Percentiles rank a stretch among this genome's conserved stretches.
phyloP scores from a whole-genome alignment of 192 early-diverging fungal genomes.

The Backusella tarrabulga region DNA sequence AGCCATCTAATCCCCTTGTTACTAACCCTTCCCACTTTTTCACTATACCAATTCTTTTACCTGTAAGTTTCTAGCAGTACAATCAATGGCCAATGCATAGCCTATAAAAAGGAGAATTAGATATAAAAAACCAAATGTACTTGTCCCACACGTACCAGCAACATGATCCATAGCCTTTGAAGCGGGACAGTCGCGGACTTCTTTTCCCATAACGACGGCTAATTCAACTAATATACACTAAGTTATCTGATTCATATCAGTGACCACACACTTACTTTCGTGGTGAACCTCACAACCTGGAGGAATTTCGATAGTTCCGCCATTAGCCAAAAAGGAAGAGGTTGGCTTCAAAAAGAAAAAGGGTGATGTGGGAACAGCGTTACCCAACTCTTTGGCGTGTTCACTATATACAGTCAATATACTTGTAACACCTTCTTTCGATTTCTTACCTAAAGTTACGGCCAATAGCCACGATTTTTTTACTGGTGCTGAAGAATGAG shows the following conservation, averaged over 20 bases:
- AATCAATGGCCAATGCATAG: slow-evolving; percentile 87
- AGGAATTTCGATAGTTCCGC: slow-evolving; percentile 79
- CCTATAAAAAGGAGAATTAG: slow-evolving; percentile 30
- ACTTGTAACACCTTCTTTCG: background rate
- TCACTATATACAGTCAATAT: slow-evolving; percentile 47
- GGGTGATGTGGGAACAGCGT: slow-evolving; percentile 84
- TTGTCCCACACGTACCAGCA: slow-evolving; percentile 35
- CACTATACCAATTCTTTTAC: slow-evolving; percentile 22
- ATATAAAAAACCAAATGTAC: background rate
- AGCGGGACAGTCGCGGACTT: slow-evolving; percentile 69
- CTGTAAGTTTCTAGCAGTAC: slow-evolving; percentile 90
- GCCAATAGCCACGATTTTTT: slow-evolving; percentile 94
- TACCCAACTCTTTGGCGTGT: slow-evolving; percentile 93
- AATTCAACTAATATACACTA: slow-evolving; percentile 69
- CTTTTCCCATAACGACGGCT: slow-evolving; percentile 85
- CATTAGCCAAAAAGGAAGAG: slow-evolving; percentile 69
- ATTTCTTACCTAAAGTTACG: slow-evolving; percentile 74
- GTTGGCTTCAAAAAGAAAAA: slow-evolving; percentile 96
- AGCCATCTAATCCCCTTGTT: slow-evolving; percentile 17
- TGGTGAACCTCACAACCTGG: slow-evolving; percentile 79
- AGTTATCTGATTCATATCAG: background rate
- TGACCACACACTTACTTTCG: slow-evolving; percentile 49
- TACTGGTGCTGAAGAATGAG: slow-evolving; percentile 56
- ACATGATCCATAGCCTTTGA: slow-evolving; percentile 63
- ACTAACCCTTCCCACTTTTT: too few relatives aligned